Evolutionary conservation across 1,284 basidiomycete genomes (phyloP).

Genomic region (Boletellus dicymbophilus): DNA sequence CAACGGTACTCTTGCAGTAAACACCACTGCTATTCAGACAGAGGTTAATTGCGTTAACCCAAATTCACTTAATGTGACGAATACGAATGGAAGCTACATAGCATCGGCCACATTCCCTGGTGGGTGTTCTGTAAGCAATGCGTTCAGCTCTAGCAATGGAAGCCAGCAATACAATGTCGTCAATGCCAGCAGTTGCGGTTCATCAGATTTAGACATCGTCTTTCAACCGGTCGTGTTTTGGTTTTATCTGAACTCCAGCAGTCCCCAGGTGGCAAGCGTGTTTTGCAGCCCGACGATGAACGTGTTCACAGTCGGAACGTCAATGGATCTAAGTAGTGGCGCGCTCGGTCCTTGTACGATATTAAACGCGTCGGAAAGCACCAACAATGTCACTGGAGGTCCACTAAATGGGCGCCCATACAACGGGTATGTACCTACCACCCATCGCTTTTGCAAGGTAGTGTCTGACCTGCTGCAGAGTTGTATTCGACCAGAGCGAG

Average conservation of each 20-base stretch:
- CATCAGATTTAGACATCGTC: constrained; percentile 32
- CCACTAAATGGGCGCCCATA: constrained; percentile 46
- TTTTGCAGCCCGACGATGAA: constrained; percentile 56
- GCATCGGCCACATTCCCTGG: constrained; percentile 43
- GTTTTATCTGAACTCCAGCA: constrained; percentile 44
- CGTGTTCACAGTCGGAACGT: constrained; percentile 44
- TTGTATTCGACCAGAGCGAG: constrained; percentile 43
- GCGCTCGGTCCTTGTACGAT: constrained; percentile 39
- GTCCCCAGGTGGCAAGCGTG: constrained; percentile 45
- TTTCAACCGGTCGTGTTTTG: constrained; percentile 67
- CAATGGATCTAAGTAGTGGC: constrained; percentile 44
- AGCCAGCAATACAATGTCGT: constrained; percentile 50
- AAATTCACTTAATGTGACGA: constrained; percentile 28
- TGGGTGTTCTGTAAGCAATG: constrained; percentile 42
- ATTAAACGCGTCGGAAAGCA: constrained; percentile 28
- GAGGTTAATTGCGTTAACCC: constrained; percentile 48
- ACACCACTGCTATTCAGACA: constrained; percentile 55
- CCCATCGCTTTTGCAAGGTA: neutral
- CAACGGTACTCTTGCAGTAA: constrained; percentile 53
- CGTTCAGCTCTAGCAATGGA: constrained; percentile 41
- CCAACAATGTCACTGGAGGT: constrained; percentile 53
- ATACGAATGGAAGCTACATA: constrained; percentile 27
- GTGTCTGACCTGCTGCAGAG: constrained; percentile 31
- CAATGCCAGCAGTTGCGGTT: constrained; percentile 40
- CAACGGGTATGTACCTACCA: constrained; percentile 48